Evolutionary conservation across 176 grass and related monocot genomes (phyloP).

Genomic region (Guadua angustifolia): DNA sequence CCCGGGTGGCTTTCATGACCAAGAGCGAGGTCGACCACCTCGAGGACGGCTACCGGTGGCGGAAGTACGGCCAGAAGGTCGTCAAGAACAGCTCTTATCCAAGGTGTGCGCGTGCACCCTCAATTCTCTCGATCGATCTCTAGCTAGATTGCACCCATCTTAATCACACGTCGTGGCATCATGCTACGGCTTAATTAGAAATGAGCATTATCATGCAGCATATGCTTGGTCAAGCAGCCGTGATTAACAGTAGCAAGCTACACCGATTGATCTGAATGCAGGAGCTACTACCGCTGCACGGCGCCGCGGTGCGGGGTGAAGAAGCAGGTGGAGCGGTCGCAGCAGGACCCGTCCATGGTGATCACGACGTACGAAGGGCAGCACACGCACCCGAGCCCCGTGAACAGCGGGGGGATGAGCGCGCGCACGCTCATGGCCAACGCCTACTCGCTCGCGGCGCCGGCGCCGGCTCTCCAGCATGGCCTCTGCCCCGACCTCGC

Average conservation of each 20-base stretch:
- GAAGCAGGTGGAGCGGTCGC: slow-evolving; percentile 81
- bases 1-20: slow-evolving; percentile 55
- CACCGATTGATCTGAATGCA: slow-evolving; percentile 29
- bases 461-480: background rate
- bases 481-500: background rate
- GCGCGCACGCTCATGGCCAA: slow-evolving; percentile 1
- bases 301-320: slow-evolving; percentile 73
- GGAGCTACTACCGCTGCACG: slow-evolving; percentile 95
- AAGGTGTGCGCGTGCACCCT: slow-evolving; percentile 49
- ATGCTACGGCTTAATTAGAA: too few relatives aligned
- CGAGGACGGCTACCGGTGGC: slow-evolving; percentile 93
- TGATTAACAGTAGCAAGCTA: background rate
- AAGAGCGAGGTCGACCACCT: slow-evolving; percentile 90
- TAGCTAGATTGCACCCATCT: background rate
- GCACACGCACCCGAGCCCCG: slow-evolving; percentile 67
- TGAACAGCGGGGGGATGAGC: slow-evolving; percentile 15
- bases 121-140: background rate
- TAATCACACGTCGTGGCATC: background rate
- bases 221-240: background rate
- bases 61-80: slow-evolving; percentile 97
- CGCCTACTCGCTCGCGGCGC: background rate
- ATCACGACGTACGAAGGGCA: slow-evolving; percentile 90
- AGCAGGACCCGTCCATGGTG: slow-evolving; percentile 64
- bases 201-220: background rate
- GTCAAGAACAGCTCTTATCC: slow-evolving; percentile 92